Evolutionary conservation across 768 basidiomycete genomes (phyloP).

Genomic region (Russula emetica): DNA sequence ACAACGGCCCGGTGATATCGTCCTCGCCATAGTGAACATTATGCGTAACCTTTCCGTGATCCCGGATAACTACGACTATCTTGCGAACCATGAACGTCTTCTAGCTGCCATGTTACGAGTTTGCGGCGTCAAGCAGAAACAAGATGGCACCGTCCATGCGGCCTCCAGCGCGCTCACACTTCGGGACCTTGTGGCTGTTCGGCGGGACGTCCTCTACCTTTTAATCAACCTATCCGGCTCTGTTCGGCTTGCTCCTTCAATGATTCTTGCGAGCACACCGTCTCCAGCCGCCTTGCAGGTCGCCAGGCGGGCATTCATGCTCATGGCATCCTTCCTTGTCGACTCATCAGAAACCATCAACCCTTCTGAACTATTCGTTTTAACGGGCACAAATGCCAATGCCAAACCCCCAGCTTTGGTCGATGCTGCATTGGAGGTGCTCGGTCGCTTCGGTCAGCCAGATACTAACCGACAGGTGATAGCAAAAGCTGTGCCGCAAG

Average conservation of each 20-base stretch:
- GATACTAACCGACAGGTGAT: conserved; percentile 79
- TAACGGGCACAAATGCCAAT: conserved; percentile 42
- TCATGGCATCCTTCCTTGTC: conserved; percentile 70
- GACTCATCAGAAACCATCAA: conserved; percentile 64
- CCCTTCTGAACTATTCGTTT: conserved; percentile 56
- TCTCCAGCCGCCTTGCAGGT: conserved; percentile 40
- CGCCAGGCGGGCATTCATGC: conserved; percentile 55
- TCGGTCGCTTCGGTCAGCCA: conserved; percentile 69
- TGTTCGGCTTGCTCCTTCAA: conserved; percentile 45
- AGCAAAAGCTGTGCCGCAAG: conserved; percentile 52
- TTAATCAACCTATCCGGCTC: conserved; percentile 56
- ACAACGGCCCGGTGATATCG: conserved; percentile 63
- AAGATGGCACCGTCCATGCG: conserved; percentile 36
- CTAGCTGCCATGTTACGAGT: conserved; percentile 65
- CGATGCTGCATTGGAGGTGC: conserved; percentile 79
- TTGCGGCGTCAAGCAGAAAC: conserved; percentile 39
- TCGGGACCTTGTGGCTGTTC: conserved; percentile 63
- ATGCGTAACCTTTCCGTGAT: conserved; percentile 82
- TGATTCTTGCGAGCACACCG: conserved; percentile 39
- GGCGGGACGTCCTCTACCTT: conserved; percentile 72
- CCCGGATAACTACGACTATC: conserved; percentile 61
- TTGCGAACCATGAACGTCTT: conserved; percentile 61
- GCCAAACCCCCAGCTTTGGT: conserved; percentile 55
- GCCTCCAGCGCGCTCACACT: conserved; percentile 61
- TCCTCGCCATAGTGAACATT: conserved; percentile 70